These are phyloP conservation scores for Cymbopogon flexuosus DNA, from an alignment of 202 grass and related monocot species.

Conservation along the genomic window DNA sequence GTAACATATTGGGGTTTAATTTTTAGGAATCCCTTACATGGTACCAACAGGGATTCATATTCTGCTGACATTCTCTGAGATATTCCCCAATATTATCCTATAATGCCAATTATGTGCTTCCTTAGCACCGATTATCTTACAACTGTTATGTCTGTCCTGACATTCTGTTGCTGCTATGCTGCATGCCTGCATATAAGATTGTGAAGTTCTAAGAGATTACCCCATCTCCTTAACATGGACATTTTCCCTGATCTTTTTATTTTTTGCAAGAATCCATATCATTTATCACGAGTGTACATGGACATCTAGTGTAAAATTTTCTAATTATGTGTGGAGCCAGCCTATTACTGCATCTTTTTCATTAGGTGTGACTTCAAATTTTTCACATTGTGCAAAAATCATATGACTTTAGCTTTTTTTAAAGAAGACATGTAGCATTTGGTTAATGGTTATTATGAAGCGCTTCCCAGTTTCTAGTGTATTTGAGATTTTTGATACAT, in stretches of 20 bases:
- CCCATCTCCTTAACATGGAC: neutral
- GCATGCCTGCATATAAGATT: neutral
- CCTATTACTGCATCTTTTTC: neutral
- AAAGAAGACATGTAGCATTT: neutral
- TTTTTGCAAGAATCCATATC: neutral
- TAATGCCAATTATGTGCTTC: neutral
- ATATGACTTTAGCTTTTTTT: neutral
- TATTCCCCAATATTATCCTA: neutral
- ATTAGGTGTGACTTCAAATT: neutral
- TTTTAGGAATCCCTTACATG: neutral
- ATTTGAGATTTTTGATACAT: constrained; percentile 14
- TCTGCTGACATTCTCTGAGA: neutral
- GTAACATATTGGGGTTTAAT: neutral
- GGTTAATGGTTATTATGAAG: neutral
- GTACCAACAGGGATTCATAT: neutral
- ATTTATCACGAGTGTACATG: neutral
- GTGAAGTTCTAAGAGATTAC: neutral
- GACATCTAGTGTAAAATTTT: neutral
- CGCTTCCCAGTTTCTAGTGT: constrained; percentile 16
- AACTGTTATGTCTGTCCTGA: neutral
- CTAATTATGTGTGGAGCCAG: neutral
- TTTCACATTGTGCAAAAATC: neutral
- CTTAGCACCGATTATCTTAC: neutral
- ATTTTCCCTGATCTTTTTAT: neutral
- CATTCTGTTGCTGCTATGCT: neutral